Conservation (phyloP, 495 filamentous ascomycete species). For the Aspergillus coremiiformis region DNA sequence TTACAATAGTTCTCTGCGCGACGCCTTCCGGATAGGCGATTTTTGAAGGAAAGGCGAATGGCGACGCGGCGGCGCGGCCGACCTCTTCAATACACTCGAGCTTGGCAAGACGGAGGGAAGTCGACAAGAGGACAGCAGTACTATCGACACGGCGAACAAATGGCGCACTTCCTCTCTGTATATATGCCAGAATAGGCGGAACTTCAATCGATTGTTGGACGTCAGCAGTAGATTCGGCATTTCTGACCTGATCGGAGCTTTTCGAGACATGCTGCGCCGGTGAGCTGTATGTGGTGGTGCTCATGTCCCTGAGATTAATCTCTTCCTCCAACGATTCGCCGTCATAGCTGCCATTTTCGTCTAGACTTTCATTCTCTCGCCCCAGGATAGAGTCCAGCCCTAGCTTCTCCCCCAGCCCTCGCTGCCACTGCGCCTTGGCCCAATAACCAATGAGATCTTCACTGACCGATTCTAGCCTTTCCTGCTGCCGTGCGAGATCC, state of each 20-base stretch:
- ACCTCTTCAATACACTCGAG: constrained; percentile 59
- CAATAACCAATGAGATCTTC: constrained; percentile 94
- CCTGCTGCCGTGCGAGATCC: constrained; percentile 69
- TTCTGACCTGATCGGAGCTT: neutral
- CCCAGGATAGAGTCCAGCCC: constrained; percentile 60
- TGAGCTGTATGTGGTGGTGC: too few relatives aligned
- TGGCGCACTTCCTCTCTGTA: constrained; percentile 47
- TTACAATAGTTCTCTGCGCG: constrained; percentile 67
- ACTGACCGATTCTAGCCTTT: constrained; percentile 73
- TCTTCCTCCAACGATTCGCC: constrained; percentile 48
- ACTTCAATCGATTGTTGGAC: constrained; percentile 16
- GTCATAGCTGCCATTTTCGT: constrained; percentile 34
- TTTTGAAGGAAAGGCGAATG: constrained; percentile 69
- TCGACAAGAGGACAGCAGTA: constrained; percentile 64
- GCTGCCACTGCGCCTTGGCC: constrained; percentile 90
- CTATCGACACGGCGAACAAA: constrained; percentile 86
- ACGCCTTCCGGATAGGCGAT: constrained; percentile 73
- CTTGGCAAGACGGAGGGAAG: constrained; percentile 82
- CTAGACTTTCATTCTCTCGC: constrained; percentile 20
- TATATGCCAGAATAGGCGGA: constrained; percentile 71
- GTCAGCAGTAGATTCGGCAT: constrained; percentile 14
- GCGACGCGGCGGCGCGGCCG: constrained; percentile 48
- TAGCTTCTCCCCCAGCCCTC: constrained; percentile 69
- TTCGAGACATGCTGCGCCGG: too few relatives aligned
- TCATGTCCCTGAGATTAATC: constrained; percentile 56